These are phyloP conservation scores for Paramecium pentaurelia DNA, from an alignment of 73 alveolate genomes.

Conservation along the genomic window DNA sequence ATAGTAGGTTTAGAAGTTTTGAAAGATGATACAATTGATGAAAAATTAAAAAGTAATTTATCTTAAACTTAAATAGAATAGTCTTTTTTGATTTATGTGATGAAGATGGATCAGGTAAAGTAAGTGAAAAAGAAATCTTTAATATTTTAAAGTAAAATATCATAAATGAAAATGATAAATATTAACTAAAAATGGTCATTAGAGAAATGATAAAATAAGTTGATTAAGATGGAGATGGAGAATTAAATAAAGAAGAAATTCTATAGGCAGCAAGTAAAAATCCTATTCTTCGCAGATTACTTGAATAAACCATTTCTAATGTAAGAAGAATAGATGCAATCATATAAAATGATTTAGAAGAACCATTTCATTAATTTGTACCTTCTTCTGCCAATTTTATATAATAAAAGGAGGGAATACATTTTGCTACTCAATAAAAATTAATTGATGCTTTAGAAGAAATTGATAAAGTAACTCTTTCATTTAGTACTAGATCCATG, in stretches of 20 bases:
- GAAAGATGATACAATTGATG: conserved; percentile 75
- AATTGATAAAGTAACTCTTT: conserved; percentile 23
- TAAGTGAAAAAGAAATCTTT: conserved; percentile 77
- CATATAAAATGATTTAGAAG: conserved; percentile 60
- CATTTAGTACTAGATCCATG: neutral
- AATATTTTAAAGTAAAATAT: conserved; percentile 71
- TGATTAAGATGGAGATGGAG: conserved; percentile 86
- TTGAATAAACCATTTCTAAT: conserved; percentile 52
- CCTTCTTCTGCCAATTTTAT: conserved; percentile 58
- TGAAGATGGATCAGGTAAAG: conserved; percentile 80
- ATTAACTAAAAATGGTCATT: conserved; percentile 65
- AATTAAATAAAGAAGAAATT: conserved; percentile 71
- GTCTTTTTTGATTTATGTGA: conserved; percentile 87
- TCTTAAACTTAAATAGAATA: neutral
- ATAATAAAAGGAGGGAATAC: conserved; percentile 51
- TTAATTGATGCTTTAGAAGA: conserved; percentile 43
- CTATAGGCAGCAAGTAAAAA: conserved; percentile 65
- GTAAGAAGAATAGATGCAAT: conserved; percentile 54
- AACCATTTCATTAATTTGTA: conserved; percentile 61
- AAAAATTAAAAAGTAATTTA: conserved; percentile 69
- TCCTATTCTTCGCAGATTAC: conserved; percentile 26
- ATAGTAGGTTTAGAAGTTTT: conserved; percentile 82
- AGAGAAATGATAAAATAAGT: conserved; percentile 70
- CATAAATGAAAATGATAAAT: conserved; percentile 70
- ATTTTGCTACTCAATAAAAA: conserved; percentile 39